Percentiles rank a stretch among this genome's conserved stretches.
Evolutionary conservation across 768 basidiomycete species (phyloP).

Genomic region (Amylocystis lapponica): DNA sequence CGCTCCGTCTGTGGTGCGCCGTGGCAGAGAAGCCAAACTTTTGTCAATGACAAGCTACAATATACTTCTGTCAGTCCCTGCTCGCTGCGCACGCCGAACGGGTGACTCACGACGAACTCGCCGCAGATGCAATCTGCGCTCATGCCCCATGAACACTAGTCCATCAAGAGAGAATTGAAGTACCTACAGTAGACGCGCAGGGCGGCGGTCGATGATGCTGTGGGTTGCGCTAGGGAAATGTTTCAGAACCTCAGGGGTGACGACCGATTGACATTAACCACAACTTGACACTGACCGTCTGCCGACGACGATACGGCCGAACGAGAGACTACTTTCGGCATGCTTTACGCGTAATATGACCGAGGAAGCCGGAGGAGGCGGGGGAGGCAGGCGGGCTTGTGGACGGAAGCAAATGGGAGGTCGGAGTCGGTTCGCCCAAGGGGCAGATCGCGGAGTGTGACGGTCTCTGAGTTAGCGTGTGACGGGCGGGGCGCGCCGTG

Average conservation of each 20-base stretch:
- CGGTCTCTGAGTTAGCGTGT: no score
- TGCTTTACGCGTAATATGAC: conserved; percentile 24
- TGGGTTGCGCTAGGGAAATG: conserved; percentile 56
- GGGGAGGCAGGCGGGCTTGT: background rate
- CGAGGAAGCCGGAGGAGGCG: background rate
- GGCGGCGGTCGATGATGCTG: conserved; percentile 70
- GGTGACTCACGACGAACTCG: conserved; percentile 68
- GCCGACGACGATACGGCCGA: conserved; percentile 86
- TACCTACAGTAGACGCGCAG: conserved; percentile 76
- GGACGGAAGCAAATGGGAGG: background rate
- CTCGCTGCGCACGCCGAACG: background rate
- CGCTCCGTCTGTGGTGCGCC: conserved; percentile 72
- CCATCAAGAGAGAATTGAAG: conserved; percentile 13
- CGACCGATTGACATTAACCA: conserved; percentile 3
- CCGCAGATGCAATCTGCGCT: conserved; percentile 77
- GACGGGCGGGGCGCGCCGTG: no score
- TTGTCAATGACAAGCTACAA: conserved; percentile 77
- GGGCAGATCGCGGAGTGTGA: no score
- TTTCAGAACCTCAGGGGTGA: conserved; percentile 11
- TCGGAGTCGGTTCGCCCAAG: background rate
- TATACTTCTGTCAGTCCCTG: conserved; percentile 4
- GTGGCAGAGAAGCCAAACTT: conserved; percentile 59
- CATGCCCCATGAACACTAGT: conserved; percentile 6
- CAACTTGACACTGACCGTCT: conserved; percentile 48
- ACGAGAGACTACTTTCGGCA: conserved; percentile 92